These are phyloP conservation scores for Aspergillus sp. DNA, from an alignment of 2,329 filamentous ascomycete species.

Conservation along the genomic window DNA sequence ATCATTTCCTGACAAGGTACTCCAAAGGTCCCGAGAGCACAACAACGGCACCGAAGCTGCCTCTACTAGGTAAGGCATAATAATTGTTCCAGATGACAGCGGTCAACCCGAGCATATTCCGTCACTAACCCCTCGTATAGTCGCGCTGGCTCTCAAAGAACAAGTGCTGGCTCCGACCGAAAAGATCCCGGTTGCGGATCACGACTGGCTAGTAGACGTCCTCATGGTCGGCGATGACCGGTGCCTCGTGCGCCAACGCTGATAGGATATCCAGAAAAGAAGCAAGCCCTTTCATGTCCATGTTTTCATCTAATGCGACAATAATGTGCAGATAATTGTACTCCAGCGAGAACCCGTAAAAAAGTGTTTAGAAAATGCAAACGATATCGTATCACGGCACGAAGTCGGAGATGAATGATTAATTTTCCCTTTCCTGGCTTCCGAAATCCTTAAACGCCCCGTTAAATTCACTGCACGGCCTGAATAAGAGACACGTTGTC, in stretches of 20 bases:
- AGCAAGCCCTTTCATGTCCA: conserved; percentile 21
- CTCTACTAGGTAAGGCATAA: conserved; percentile 58
- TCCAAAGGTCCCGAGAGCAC: conserved; percentile 43
- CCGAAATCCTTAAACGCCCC: conserved; percentile 9
- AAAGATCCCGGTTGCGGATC: conserved; percentile 70
- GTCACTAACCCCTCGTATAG: conserved; percentile 44
- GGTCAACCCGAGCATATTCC: conserved; percentile 15
- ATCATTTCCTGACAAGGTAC: conserved; percentile 84
- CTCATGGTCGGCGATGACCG: conserved; percentile 71
- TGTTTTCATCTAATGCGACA: conserved; percentile 22
- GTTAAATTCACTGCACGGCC: conserved; percentile 39
- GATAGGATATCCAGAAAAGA: conserved; percentile 21
- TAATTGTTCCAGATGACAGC: conserved; percentile 3
- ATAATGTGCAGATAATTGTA: conserved; percentile 18
- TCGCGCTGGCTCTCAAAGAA: conserved; percentile 82
- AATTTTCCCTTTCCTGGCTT: conserved; percentile 6
- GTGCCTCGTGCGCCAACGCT: conserved; percentile 44
- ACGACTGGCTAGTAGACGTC: conserved; percentile 80
- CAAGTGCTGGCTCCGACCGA: conserved; percentile 71
- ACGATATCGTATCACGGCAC: conserved; percentile 15
- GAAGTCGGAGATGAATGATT: conserved; percentile 1
- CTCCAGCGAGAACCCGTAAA: conserved; percentile 22
- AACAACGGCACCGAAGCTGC: conserved; percentile 47
- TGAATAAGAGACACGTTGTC: conserved; percentile 86
- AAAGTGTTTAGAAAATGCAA: conserved; percentile 15